Evolutionary conservation across 1,284 basidiomycete species (phyloP).

Genomic region (Phenoliferia sp.): DNA sequence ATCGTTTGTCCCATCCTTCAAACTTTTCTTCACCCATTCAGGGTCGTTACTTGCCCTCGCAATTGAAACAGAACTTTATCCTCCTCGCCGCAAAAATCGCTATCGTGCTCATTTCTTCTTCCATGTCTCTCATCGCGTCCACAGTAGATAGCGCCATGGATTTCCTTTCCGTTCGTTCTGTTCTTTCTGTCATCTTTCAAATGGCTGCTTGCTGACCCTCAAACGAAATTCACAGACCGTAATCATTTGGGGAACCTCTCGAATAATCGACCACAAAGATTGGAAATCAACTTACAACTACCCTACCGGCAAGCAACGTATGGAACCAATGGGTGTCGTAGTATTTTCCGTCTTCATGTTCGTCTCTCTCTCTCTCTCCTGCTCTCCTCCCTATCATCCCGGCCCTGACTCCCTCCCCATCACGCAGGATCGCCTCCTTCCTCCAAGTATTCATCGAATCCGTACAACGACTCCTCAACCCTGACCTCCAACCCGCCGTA

Average conservation of each 20-base stretch:
- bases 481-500: constrained; percentile 30
- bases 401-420: neutral
- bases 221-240: constrained; percentile 35
- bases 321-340: constrained; percentile 38
- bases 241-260: constrained; percentile 36
- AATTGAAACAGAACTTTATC: constrained; percentile 46
- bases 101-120: constrained; percentile 52
- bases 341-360: constrained; percentile 56
- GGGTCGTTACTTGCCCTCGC: no score
- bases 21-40: neutral
- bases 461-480: constrained; percentile 43
- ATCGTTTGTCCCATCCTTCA: neutral
- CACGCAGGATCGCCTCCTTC: constrained; percentile 7
- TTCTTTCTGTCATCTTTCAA: constrained; percentile 22
- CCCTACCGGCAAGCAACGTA: constrained; percentile 49
- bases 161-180: constrained; percentile 46
- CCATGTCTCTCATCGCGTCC: constrained; percentile 53
- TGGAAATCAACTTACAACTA: constrained; percentile 41
- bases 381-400: neutral
- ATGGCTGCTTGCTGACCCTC: constrained; percentile 24
- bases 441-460: constrained; percentile 50
- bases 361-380: constrained; percentile 35
- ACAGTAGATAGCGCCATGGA: constrained; percentile 54
- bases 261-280: constrained; percentile 26
- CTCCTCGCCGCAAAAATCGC: constrained; percentile 49